phyloP scores from a whole-genome alignment of 2,329 filamentous ascomycete genomes.

The Arthrinium puccinioides region DNA sequence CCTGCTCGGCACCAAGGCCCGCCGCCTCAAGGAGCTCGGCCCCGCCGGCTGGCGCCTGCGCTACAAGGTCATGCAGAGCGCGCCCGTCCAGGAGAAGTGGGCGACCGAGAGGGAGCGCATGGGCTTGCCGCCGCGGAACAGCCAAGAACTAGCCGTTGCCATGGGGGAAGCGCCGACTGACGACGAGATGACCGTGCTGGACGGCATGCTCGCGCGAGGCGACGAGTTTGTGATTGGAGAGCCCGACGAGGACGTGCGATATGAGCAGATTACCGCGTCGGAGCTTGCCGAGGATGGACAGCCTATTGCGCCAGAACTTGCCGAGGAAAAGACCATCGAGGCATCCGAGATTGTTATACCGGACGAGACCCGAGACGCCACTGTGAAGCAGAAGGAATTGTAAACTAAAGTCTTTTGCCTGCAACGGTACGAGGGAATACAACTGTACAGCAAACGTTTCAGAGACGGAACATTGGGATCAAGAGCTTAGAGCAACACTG shows the following conservation, averaged over 20 bases:
- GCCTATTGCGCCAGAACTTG: constrained; percentile 23
- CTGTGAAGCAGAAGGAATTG: too few relatives aligned
- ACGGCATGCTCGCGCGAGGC: constrained; percentile 33
- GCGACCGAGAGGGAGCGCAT: constrained; percentile 55
- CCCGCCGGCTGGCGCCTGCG: constrained; percentile 84
- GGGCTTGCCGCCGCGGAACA: constrained; percentile 47
- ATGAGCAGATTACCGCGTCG: constrained; percentile 10
- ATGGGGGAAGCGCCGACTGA: constrained; percentile 14
- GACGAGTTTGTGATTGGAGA: constrained; percentile 40
- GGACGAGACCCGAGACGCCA: constrained; percentile 10
- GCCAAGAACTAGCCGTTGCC: not conserved
- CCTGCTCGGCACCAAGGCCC: constrained; percentile 70
- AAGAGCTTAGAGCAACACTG: too few relatives aligned
- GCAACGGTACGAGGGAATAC: too few relatives aligned
- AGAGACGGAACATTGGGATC: too few relatives aligned
- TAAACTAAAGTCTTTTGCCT: too few relatives aligned
- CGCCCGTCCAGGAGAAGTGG: constrained; percentile 57
- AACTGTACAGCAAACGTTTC: too few relatives aligned
- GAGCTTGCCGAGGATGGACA: constrained; percentile 16
- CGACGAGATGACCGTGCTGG: constrained; percentile 28
- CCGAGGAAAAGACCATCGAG: too few relatives aligned
- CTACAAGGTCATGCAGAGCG: constrained; percentile 82
- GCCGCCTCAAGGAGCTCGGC: constrained; percentile 77
- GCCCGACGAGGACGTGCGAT: constrained; percentile 17
- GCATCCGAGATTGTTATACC: too few relatives aligned